Percentiles rank a stretch among this genome's conserved stretches.
phyloP scores from a whole-genome alignment of 2,329 filamentous ascomycete genomes.

The Allantophomopsis lycopodina region DNA sequence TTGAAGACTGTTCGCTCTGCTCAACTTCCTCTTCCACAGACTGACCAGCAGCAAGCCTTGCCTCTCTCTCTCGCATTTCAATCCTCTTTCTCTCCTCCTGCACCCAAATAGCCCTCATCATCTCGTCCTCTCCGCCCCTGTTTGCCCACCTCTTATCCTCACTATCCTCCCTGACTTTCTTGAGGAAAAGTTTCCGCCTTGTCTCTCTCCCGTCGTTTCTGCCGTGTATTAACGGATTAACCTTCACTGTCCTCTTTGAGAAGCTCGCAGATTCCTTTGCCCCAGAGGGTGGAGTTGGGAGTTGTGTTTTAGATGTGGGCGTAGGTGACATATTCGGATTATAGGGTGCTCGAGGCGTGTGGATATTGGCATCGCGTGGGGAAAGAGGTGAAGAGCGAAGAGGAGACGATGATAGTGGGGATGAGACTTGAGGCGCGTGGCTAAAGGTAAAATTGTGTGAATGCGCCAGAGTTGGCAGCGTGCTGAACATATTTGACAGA shows the following conservation, averaged over 20 bases:
- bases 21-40: constrained; percentile 8
- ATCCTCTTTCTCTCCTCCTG: constrained; percentile 21
- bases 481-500: constrained; percentile 12
- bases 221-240: constrained; percentile 47
- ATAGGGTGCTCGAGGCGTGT: constrained; percentile 22
- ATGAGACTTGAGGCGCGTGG: constrained; percentile 30
- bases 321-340: constrained; percentile 12
- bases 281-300: neutral
- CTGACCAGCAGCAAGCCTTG: constrained; percentile 7
- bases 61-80: constrained; percentile 16
- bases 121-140: constrained; percentile 48
- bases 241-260: constrained; percentile 35
- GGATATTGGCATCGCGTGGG: constrained; percentile 24
- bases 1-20: constrained; percentile 2
- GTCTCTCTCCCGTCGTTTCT: constrained; percentile 46
- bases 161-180: constrained; percentile 45
- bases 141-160: constrained; percentile 46
- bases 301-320: neutral
- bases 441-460: constrained; percentile 5
- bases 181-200: constrained; percentile 54
- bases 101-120: constrained; percentile 24
- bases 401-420: constrained; percentile 45
- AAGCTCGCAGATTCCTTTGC: constrained; percentile 5
- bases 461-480: constrained; percentile 8
- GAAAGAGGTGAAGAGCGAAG: constrained; percentile 34